phyloP scores from a whole-genome alignment of 208 protist species.

The Entamoeba moshkovskii region DNA sequence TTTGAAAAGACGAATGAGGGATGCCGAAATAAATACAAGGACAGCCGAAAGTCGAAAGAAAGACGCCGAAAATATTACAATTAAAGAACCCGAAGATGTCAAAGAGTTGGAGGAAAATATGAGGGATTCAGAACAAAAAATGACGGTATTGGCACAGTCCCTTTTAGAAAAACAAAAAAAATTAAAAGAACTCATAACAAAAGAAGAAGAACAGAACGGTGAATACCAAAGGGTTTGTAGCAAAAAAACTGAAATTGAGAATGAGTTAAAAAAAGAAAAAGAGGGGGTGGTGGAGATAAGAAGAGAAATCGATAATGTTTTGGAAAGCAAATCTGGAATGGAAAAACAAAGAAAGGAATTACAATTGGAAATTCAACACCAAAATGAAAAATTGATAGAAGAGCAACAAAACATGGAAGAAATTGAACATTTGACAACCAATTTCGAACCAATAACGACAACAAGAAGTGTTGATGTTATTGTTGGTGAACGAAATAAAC shows the following conservation, averaged over 20 bases:
- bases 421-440: neutral
- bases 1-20: neutral
- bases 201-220: neutral
- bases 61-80: neutral
- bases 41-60: neutral
- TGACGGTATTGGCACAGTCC: neutral
- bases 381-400: neutral
- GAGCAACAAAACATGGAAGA: neutral
- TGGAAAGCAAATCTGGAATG: neutral
- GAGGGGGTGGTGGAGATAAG: neutral
- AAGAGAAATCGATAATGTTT: neutral
- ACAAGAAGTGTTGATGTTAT: neutral
- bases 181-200: neutral
- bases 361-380: neutral
- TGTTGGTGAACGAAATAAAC: neutral
- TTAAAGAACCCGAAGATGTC: neutral
- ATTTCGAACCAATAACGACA: neutral
- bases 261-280: neutral
- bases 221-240: neutral
- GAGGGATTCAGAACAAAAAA: neutral
- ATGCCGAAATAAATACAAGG: neutral
- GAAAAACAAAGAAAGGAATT: neutral
- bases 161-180: neutral
- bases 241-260: neutral
- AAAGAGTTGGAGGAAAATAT: neutral